phyloP scores from a whole-genome alignment of 1,139 yeast species.

The Geotrichum bryndzae region DNA sequence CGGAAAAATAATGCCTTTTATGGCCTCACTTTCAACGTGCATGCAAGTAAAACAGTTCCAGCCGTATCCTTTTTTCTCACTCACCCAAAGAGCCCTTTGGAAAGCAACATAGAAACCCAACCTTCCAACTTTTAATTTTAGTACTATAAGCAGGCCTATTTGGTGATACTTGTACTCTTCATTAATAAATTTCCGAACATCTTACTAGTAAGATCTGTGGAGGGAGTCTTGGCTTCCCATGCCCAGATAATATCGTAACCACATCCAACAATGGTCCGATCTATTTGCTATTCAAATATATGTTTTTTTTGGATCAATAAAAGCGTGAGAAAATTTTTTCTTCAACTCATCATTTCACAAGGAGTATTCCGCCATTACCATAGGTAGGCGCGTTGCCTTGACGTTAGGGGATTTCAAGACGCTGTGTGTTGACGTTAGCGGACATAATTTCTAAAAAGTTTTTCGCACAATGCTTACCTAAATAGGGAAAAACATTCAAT shows the following conservation, averaged over 20 bases:
- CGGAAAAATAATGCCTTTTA: background rate
- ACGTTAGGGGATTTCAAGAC: slow-evolving; percentile 11
- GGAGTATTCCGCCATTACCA: background rate
- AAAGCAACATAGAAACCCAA: background rate
- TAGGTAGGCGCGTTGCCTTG: slow-evolving; percentile 12
- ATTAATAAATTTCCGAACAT: background rate
- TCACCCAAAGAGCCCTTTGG: too few species aligned
- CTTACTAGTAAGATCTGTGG: background rate
- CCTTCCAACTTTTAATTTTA: background rate
- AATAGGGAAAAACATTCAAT: background rate
- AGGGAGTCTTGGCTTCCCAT: background rate
- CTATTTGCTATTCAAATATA: background rate
- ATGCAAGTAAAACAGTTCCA: background rate
- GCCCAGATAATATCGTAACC: background rate
- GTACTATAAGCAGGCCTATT: background rate
- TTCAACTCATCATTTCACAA: background rate
- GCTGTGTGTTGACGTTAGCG: slow-evolving; percentile 17
- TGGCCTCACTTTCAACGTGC: background rate
- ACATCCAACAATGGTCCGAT: background rate
- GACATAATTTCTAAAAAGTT: slow-evolving; percentile 3
- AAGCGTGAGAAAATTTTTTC: background rate
- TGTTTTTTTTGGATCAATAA: background rate
- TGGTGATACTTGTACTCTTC: background rate
- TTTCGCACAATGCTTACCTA: background rate
- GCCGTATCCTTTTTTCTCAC: background rate